Evolutionary conservation across 306 rosid species (phyloP).

Genomic region (Sesbania bispinosa): DNA sequence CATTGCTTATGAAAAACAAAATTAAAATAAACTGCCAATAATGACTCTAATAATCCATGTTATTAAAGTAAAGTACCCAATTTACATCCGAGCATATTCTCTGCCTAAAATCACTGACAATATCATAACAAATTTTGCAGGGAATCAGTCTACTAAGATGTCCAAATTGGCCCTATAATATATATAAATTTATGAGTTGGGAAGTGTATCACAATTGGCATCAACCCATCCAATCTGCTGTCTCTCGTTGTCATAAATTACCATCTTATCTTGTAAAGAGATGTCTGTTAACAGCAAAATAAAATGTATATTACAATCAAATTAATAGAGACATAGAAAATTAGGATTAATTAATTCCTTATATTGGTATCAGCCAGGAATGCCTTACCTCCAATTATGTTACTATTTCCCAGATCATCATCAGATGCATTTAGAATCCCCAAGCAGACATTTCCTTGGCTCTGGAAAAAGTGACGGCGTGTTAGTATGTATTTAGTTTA

Average conservation of each 20-base stretch:
- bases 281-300: constrained; percentile 42
- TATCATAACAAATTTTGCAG: too few relatives aligned
- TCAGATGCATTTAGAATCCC: constrained; percentile 62
- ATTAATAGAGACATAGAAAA: background rate
- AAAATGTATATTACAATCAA: background rate
- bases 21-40: background rate
- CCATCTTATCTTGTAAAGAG: constrained; percentile 55
- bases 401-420: constrained; percentile 44
- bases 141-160: too few relatives aligned
- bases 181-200: constrained; percentile 35
- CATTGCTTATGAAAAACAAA: background rate
- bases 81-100: too few relatives aligned
- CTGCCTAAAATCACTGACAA: too few relatives aligned
- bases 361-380: background rate
- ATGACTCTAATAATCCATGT: background rate
- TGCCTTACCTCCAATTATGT: constrained; percentile 67
- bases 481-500: too few relatives aligned
- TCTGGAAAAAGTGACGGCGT: constrained; percentile 34
- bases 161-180: too few relatives aligned
- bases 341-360: too few relatives aligned
- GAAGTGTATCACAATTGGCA: constrained; percentile 42
- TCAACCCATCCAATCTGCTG: constrained; percentile 65
- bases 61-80: too few relatives aligned
- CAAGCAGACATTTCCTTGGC: constrained; percentile 60
- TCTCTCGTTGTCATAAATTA: constrained; percentile 75